Conservation (phyloP, 106 monocot species). For the Xerophyta viscosa region DNA sequence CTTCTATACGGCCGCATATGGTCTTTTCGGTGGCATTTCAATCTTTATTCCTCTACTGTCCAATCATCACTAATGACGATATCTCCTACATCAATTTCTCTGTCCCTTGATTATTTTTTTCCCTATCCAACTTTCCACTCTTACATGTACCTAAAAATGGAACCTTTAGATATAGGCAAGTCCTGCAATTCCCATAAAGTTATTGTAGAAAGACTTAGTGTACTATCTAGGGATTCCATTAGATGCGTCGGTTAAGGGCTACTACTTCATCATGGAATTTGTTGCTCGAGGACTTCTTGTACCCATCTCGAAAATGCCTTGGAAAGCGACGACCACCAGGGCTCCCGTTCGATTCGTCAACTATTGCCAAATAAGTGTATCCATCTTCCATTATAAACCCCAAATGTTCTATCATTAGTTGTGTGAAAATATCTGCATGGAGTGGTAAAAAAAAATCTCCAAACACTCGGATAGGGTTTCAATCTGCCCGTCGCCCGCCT, state of each 20-base stretch:
- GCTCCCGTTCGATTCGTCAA: conserved; percentile 20
- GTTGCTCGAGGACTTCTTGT: conserved; percentile 10
- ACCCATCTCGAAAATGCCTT: conserved; percentile 16
- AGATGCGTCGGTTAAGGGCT: conserved; percentile 18
- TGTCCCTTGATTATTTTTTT: conserved; percentile 22
- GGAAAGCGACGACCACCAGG: conserved; percentile 20
- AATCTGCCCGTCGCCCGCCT: conserved; percentile 11
- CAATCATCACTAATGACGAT: background rate
- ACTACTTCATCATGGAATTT: conserved; percentile 24
- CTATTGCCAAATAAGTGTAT: conserved; percentile 28
- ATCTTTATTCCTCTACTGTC: conserved; percentile 10
- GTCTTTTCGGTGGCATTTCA: conserved; percentile 9
- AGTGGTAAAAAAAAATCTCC: conserved; percentile 13
- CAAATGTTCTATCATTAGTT: conserved; percentile 19
- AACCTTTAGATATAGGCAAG: conserved; percentile 5
- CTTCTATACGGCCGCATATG: conserved; percentile 6
- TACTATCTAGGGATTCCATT: conserved; percentile 22
- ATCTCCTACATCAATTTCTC: background rate
- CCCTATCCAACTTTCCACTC: conserved; percentile 4
- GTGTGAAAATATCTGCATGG: conserved; percentile 22
- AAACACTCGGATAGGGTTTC: conserved; percentile 22
- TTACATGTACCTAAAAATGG: conserved; percentile 28
- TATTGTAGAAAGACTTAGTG: too few species aligned
- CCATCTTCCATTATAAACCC: conserved; percentile 19
- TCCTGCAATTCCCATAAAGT: conserved; percentile 9